Evolutionary conservation across 352 stramenopile genomes (phyloP).

Genomic region (Pseudoperonospora humuli): DNA sequence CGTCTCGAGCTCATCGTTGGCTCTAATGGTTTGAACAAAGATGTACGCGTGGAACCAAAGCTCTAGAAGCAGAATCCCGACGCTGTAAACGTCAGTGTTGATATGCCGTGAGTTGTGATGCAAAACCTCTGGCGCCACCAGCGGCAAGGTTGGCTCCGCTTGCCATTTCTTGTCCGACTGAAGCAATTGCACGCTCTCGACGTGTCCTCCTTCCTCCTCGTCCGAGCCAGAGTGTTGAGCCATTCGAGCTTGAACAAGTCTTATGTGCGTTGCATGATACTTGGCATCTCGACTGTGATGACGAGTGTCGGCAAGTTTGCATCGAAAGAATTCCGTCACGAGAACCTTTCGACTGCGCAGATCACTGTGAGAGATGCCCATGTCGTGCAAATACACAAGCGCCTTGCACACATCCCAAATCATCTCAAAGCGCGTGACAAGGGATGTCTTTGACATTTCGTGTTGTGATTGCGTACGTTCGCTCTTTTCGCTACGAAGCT

Average conservation of each 20-base stretch:
- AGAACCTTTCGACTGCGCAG: slow-evolving; percentile 66
- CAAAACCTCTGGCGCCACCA: slow-evolving; percentile 43
- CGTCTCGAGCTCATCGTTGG: slow-evolving; percentile 10
- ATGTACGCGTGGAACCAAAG: slow-evolving; percentile 49
- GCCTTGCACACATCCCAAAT: slow-evolving; percentile 47
- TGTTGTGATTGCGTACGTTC: slow-evolving; percentile 5
- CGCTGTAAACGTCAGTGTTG: slow-evolving; percentile 48
- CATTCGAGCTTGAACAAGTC: slow-evolving; percentile 7
- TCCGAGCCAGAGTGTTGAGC: slow-evolving; percentile 17
- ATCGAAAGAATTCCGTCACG: slow-evolving; percentile 39
- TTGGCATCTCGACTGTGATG: slow-evolving; percentile 27
- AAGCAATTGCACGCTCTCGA: slow-evolving; percentile 30
- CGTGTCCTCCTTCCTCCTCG: slow-evolving; percentile 22
- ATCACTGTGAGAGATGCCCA: slow-evolving; percentile 46
- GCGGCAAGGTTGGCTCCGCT: slow-evolving; percentile 23
- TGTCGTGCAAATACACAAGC: slow-evolving; percentile 46
- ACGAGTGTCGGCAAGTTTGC: slow-evolving; percentile 55
- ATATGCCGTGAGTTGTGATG: slow-evolving; percentile 26
- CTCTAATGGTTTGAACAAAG: slow-evolving; percentile 23
- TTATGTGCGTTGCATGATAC: slow-evolving; percentile 12
- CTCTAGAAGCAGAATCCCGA: slow-evolving; percentile 47
- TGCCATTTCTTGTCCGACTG: slow-evolving; percentile 13
- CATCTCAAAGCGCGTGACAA: slow-evolving; percentile 45
- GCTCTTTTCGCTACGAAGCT: slow-evolving; percentile 6
- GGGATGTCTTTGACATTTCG: slow-evolving; percentile 21